These are phyloP conservation scores for Nemophila menziesii DNA, from an alignment of 257 asterid genomes.

Conservation along the genomic window DNA sequence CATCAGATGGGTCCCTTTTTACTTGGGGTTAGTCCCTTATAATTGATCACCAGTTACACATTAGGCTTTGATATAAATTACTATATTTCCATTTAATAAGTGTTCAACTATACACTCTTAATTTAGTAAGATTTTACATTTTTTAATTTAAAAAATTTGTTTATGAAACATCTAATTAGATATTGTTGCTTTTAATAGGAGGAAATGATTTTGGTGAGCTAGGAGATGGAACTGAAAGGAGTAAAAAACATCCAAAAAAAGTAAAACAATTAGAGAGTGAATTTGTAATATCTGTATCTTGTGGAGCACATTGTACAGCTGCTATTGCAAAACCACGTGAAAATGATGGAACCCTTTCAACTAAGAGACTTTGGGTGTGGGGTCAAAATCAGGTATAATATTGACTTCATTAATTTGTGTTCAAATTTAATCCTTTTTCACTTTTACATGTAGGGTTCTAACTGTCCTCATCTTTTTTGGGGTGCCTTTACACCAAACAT, in stretches of 20 bases:
- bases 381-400: conserved; percentile 86
- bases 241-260: conserved; percentile 64
- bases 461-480: conserved; percentile 1
- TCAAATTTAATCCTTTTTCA: not conserved
- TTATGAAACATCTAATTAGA: too few species aligned
- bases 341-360: conserved; percentile 65
- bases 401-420: not conserved
- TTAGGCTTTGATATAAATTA: not conserved
- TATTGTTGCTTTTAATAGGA: conserved; percentile 33
- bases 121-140: not conserved
- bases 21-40: conserved; percentile 66
- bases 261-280: conserved; percentile 66
- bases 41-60: conserved; percentile 1
- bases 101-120: not conserved
- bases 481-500: conserved; percentile 1
- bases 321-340: conserved; percentile 84
- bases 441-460: not conserved
- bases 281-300: conserved; percentile 66
- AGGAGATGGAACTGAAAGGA: conserved; percentile 82
- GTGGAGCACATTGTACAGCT: conserved; percentile 94
- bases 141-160: too few species aligned
- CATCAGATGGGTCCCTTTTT: conserved; percentile 86
- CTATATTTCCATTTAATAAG: not conserved
- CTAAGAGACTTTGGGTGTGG: conserved; percentile 90
- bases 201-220: conserved; percentile 95